Base-by-base conservation (phyloP, 768 basidiomycete species). In the Mycena galericulata region DNA sequence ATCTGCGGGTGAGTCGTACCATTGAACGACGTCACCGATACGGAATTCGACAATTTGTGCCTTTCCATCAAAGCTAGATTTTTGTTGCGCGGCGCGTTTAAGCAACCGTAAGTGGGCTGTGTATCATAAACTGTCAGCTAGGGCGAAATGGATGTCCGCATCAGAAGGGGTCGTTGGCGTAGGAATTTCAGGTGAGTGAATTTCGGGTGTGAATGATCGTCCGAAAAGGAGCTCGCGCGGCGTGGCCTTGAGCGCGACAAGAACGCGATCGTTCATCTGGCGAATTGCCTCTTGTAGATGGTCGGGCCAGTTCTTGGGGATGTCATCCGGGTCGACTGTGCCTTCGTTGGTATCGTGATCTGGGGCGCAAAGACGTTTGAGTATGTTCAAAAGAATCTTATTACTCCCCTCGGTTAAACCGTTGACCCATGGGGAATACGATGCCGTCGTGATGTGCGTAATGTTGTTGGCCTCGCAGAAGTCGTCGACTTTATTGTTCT, bases 161-260 rank as follows among this genome's bases (percentile, higher is more conserved):
- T n/a, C n/a, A n/a, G n/a, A n/a, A n/a, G 40, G 8, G 1, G 50
- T 46, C 4, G 68, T 65, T 2, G 68, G 68, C 1, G 26, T 4
- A 11, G 22, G 18, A 12, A 2, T 18, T 27, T 40, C 1, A 9
- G 51, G 50, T 14, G 46, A 2, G 9, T 29, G 22, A 7, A 34
- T 24, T 36, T 69, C 68, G 2, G 58, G 58, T 8, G 58, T 79
- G 50, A 81, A 67, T 0, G 76, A 72, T 4, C 79, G 41, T 0
- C 80, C 78, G 0, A 82, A 72, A 1, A 83, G 67, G 0, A 83
- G 68, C 63, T 83, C 81, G 26, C 79, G 77, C 1, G 68, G 68
- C 1, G 38, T 64, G 1, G 58, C 58, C 9, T 65, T 61, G n/a
- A 69, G 51, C 6, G 62, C 50, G 2, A 79, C 76, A 0, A 80